Conservation (phyloP, 257 asterid species). For the Solanum chilense region DNA sequence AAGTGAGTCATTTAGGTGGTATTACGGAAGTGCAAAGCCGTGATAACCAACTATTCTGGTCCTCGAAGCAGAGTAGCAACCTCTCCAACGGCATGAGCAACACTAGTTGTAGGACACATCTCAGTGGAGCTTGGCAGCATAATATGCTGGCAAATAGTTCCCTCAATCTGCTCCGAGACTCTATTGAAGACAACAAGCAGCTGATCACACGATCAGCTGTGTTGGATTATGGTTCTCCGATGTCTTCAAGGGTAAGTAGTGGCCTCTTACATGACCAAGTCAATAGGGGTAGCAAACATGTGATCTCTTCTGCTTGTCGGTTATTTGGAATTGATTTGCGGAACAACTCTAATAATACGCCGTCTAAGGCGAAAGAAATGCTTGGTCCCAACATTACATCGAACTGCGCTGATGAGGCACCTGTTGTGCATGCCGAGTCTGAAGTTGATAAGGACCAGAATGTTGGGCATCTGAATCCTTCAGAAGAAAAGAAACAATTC, state of each 20-base stretch:
- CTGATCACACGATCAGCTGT: constrained; percentile 6
- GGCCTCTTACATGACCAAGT: constrained; percentile 20
- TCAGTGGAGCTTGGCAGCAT: constrained; percentile 26
- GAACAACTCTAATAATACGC: constrained; percentile 22
- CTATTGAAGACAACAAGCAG: constrained; percentile 28
- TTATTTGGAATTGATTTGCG: constrained; percentile 72
- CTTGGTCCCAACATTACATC: background rate
- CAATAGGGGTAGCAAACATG: constrained; percentile 24
- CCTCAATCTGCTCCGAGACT: constrained; percentile 26
- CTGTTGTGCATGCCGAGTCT: background rate
- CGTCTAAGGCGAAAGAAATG: constrained; percentile 15
- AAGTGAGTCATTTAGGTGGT: constrained; percentile 23
- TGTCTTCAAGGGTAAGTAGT: constrained; percentile 35
- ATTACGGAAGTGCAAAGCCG: constrained; percentile 19
- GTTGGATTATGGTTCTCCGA: constrained; percentile 32
- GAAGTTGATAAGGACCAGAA: constrained; percentile 17
- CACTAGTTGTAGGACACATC: constrained; percentile 5
- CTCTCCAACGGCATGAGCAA: background rate
- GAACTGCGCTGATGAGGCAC: background rate
- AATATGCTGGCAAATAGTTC: constrained; percentile 17
- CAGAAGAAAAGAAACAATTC: constrained; percentile 22
- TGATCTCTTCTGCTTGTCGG: constrained; percentile 32
- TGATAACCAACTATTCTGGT: constrained; percentile 36
- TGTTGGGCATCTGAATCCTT: constrained; percentile 14
- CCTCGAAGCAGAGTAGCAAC: constrained; percentile 26